Evolutionary conservation across 345 rosid genomes (phyloP).

Genomic region (Barbarea vulgaris): DNA sequence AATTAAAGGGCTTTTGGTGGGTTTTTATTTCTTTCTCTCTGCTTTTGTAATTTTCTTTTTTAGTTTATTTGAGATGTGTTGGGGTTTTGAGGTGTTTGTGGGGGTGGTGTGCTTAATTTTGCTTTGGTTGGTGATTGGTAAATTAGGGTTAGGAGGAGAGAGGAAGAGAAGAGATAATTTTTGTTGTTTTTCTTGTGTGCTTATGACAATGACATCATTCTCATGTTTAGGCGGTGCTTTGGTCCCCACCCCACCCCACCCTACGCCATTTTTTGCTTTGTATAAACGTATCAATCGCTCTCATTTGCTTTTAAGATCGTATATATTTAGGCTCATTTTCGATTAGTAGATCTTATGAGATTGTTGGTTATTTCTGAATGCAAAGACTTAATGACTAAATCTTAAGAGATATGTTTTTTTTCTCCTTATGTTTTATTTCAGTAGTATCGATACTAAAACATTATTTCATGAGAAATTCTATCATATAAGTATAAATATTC

Average conservation of each 20-base stretch:
- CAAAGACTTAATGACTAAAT: background rate
- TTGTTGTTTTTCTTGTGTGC: conserved; percentile 40
- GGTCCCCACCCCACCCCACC: conserved; percentile 75
- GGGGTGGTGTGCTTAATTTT: conserved; percentile 30
- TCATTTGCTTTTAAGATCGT: conserved; percentile 10
- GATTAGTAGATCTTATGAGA: background rate
- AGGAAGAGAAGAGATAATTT: conserved; percentile 5
- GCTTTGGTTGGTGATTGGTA: conserved; percentile 39
- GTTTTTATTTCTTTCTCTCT: conserved; percentile 27
- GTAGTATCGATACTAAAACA: background rate
- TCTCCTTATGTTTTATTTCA: background rate
- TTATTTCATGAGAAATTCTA: background rate
- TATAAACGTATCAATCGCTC: background rate
- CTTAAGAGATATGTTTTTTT: background rate
- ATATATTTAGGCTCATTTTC: background rate
- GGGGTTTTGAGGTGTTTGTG: conserved; percentile 38
- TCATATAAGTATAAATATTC: too few relatives aligned
- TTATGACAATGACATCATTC: conserved; percentile 43
- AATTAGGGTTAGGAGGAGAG: conserved; percentile 25
- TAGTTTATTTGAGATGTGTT: conserved; percentile 33
- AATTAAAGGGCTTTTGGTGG: conserved; percentile 44
- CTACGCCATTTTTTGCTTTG: conserved; percentile 21
- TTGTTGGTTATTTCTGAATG: background rate
- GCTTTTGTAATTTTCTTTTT: conserved; percentile 2
- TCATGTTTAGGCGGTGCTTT: conserved; percentile 78